These are phyloP conservation scores for Biscutella laevigata DNA, from an alignment of 441 rosid genomes.

Conservation along the genomic window DNA sequence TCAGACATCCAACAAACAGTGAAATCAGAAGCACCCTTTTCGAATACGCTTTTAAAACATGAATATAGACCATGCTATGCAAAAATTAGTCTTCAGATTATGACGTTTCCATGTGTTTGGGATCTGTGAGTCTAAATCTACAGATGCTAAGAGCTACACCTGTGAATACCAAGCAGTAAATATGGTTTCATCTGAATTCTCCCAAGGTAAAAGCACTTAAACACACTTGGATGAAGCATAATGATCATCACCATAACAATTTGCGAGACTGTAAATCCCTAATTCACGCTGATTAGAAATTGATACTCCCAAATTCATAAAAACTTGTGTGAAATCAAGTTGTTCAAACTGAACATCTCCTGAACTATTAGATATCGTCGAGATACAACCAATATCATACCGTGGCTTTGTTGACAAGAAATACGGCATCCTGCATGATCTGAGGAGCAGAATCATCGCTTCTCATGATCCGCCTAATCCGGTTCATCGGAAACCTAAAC, in stretches of 20 bases:
- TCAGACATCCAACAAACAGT: background rate
- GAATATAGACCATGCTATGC: background rate
- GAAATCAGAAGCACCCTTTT: background rate
- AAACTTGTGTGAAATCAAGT: background rate
- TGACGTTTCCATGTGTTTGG: background rate
- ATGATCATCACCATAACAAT: background rate
- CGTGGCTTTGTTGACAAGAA: slow-evolving; percentile 78
- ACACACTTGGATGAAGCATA: background rate
- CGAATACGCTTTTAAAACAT: background rate
- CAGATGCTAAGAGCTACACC: background rate
- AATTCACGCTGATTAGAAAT: background rate
- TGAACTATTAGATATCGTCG: no score
- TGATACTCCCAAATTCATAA: background rate
- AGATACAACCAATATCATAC: slow-evolving; percentile 31
- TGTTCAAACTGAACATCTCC: background rate
- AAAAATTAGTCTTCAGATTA: no score
- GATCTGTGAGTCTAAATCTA: background rate
- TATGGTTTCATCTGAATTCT: background rate
- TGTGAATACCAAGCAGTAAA: background rate
- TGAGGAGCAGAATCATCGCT: slow-evolving; percentile 34
- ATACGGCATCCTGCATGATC: no score
- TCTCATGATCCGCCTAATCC: slow-evolving; percentile 64
- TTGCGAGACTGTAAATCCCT: background rate
- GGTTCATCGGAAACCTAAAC: slow-evolving; percentile 59
- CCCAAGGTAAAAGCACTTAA: no score